Base-by-base conservation (phyloP, 768 basidiomycete species). In the Dioszegia hungarica region DNA sequence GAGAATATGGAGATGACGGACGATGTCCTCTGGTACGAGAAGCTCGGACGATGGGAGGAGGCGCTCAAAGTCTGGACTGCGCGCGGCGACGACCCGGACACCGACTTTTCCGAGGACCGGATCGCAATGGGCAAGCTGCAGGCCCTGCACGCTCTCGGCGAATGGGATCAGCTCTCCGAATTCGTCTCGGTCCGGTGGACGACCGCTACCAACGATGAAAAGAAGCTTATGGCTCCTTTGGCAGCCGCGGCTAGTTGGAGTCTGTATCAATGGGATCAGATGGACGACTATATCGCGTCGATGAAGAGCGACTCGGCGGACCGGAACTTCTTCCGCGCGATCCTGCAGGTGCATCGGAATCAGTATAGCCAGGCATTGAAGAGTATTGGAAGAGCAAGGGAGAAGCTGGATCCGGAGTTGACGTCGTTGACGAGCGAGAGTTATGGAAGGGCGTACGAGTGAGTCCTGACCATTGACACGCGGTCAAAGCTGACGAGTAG, bases 201-300 rank as follows among this genome's bases (percentile, higher is more conserved):
- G 2, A 87, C 83, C 60, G 87, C 90, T 11, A 84, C 81, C 45
- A 82, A 86, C 56, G 92, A 95, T 50, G 86, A 91, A 62, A 85
- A 88, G 45, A 82, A 86, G 49, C 87, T 89, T 76, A 95, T 98
- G 62, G 92, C 95, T 0, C 93, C 95, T 0, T 87, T 99, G 81
- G 95, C 94, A 0, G 90, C 95, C 1, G 93, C 94, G 0, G 94
- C 95, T 1, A 90, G 92, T 1, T 99, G 95, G 94, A 90, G 90
- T 1, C 78, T 97, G 55, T 86, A 87, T 62, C 93, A 97, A 66
- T 99, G 95, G 95, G 92, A 97, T 66, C 82, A 86, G 2, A 99
- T 99, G 95, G 95, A 98, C 41, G 86, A 91, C 65, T 98, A 95
- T 73, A 94, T 99, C 54, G 81, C 83, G 4, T 88, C 87, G 2